Base-by-base conservation (phyloP, 2,329 filamentous ascomycete genomes). In the Grosmannia clavigera region DNA sequence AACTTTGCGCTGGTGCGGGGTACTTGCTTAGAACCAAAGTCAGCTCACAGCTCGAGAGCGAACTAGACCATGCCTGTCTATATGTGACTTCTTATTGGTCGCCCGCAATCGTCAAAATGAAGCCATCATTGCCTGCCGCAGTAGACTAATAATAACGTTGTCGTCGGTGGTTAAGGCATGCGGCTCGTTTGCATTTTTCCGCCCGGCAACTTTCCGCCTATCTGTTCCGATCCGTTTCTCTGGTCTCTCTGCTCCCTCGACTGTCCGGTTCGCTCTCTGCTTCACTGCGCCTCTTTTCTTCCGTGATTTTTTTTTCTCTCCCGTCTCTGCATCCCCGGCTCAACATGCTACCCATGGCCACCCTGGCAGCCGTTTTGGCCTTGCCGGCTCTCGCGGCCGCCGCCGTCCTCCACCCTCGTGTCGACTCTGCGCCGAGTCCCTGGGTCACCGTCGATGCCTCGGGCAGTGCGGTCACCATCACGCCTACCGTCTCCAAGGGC, bases 381-480 rank as follows among this genome's bases (percentile, higher is more conserved):
- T 22, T 57, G 12, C 10, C 54, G 12, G 33, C 58, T 7, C 29
- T 50, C 9, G 53, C 50, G 5, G 57, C 55, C 19, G 29, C 52
- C 4, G 57, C 54, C 16, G 38, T 59, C 14, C 22, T 38, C 43
- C n/a, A 10, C 29, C 59, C 55, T 6, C 61, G 50, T 5, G 61
- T 62, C 29, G 56, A 60, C 5, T 58, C 64, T n/a, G 64, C 64
- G 0, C 65, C 58, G 60, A 58, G 61, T 4, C 60, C 61, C 4
- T 74, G 72, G 72, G 67, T 74, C 33, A 68, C 68, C 3, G 62
- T 74, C 58, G 68, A 72, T 61, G 31, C 60, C 16, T 35, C 57
- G 14, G 70, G 70, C 59, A 57, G 52, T 7, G 65, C 65, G 6
- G 33, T 66, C 12, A 74, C 72, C 40, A 63, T 70, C 57, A 67